A percentile compares a stretch with the other conserved stretches of the same genome.
Evolutionary conservation across 495 filamentous ascomycete genomes (phyloP).

Genomic region (Acidomyces sp.): DNA sequence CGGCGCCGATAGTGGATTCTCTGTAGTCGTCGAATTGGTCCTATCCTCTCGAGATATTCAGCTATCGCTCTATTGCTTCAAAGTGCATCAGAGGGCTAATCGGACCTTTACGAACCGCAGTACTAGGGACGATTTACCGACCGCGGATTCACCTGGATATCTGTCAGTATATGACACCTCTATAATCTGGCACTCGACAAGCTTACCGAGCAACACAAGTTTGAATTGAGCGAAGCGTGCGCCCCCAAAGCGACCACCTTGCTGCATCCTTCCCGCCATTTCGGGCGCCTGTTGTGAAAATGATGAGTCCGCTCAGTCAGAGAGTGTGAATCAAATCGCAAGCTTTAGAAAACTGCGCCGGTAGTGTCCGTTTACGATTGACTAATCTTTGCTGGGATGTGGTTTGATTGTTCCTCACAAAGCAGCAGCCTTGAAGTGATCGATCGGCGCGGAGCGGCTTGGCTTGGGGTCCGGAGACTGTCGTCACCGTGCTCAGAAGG

Average conservation of each 20-base stretch:
- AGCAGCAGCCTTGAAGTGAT: not conserved
- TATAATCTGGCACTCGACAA: not conserved
- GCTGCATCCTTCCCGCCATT: slow-evolving; percentile 72
- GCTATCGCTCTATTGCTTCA: no score
- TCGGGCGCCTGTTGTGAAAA: slow-evolving; percentile 13
- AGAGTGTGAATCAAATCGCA: no score
- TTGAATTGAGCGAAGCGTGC: slow-evolving; percentile 96
- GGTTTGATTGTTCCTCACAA: no score
- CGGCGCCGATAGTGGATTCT: slow-evolving; percentile 97
- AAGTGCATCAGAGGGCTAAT: not conserved
- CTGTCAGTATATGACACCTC: slow-evolving; percentile 26
- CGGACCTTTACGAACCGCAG: slow-evolving; percentile 92
- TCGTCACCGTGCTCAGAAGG: no score
- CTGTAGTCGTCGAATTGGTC: slow-evolving; percentile 99
- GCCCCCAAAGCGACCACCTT: slow-evolving; percentile 60
- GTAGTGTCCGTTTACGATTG: no score
- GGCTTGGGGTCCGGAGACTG: no score
- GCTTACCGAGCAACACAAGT: slow-evolving; percentile 79
- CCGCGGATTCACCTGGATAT: slow-evolving; percentile 82
- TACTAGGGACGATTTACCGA: slow-evolving; percentile 98
- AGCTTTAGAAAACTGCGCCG: no score
- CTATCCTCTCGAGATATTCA: no score
- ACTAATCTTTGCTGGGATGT: no score
- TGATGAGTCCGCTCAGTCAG: no score
- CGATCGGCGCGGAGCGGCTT: no score